Evolutionary conservation across 2,329 filamentous ascomycete species (phyloP), one percentile per base, ranked within the genome.

Genomic region (Claviceps cyperi): DNA sequence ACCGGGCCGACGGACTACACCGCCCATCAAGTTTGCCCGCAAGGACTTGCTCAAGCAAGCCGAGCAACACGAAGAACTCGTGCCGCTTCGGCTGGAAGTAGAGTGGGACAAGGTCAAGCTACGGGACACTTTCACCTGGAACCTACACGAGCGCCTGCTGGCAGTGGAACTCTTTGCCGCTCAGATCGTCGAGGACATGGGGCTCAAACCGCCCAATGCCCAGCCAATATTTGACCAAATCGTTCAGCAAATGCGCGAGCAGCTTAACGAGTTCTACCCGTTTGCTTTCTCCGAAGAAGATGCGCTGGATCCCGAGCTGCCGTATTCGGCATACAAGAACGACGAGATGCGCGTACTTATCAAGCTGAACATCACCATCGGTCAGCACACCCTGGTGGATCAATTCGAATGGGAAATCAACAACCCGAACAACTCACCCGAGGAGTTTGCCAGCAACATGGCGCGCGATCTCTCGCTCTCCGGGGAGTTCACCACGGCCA

Each of bases 341-440:
- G 92, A 98, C 63, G 92, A 98, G 70, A 96, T 98, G 91, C 84
- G 92, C 47, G 86, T 98, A 57, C 71, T 94, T 43, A 81, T 98
- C 67, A 97, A 96, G 67, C 75, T 98, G 47, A 96, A 97, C 67
- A 95, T 98, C 61, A 97, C 92, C 6, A 96, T 98, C 61, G 92
- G 91, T 40, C 84, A 87, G 55, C 87, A 94, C 62, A 97, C 90
- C 0, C 74, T 98, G 24, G 84, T 96, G 37, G 92, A 98, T 61
- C 92, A 97, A 64, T 97, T 98, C 54, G 92, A 98, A 67, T 98
- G 92, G 92, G 92, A 98, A 59, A 89, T 97, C 63, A 97, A 97
- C 67, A 94, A 95, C 64, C 85, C 90, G 0, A 71, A 84, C 50
- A 98, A 98, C 65, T 94, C 86, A 0, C 89, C 92, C 2, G 92